Conservation (phyloP, 495 filamentous ascomycete species). For the Penicillium bovifimosum region DNA sequence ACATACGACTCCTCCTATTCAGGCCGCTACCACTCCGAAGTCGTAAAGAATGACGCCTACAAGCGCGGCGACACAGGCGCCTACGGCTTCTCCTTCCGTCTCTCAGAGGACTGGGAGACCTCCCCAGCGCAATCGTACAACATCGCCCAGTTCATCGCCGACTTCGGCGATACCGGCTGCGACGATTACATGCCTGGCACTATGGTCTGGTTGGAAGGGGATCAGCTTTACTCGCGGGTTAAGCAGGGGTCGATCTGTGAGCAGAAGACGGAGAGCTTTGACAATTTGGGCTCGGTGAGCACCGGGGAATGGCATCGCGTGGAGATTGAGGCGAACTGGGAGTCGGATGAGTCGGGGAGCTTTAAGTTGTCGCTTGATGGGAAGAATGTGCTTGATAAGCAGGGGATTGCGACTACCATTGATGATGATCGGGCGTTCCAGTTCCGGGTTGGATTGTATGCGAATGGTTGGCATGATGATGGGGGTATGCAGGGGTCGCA, state of each 20-base stretch:
- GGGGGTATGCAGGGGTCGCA: slow-evolving; percentile 39
- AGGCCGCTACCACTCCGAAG: slow-evolving; percentile 54
- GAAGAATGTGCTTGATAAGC: slow-evolving; percentile 39
- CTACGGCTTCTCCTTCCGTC: slow-evolving; percentile 53
- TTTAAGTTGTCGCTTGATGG: slow-evolving; percentile 51
- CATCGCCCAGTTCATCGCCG: slow-evolving; percentile 52
- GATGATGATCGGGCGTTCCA: slow-evolving; percentile 42
- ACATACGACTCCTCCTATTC: slow-evolving; percentile 41
- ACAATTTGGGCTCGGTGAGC: slow-evolving; percentile 34
- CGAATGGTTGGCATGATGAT: slow-evolving; percentile 52
- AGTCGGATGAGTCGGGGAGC: slow-evolving; percentile 40
- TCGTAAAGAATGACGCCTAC: slow-evolving; percentile 42
- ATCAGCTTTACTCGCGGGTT: slow-evolving; percentile 42
- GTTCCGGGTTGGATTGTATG: slow-evolving; percentile 52
- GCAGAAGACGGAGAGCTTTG: slow-evolving; percentile 28
- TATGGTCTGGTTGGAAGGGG: slow-evolving; percentile 48
- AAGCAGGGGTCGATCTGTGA: slow-evolving; percentile 43
- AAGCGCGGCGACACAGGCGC: slow-evolving; percentile 45
- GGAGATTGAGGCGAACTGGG: slow-evolving; percentile 46
- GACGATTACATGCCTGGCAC: slow-evolving; percentile 50
- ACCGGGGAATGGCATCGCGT: slow-evolving; percentile 47
- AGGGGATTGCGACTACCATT: slow-evolving; percentile 42
- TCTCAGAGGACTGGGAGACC: slow-evolving; percentile 47
- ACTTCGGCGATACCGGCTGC: slow-evolving; percentile 44
- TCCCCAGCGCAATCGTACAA: slow-evolving; percentile 45